Conservation (phyloP, 495 filamentous ascomycete species). For the Neurospora sp. region DNA sequence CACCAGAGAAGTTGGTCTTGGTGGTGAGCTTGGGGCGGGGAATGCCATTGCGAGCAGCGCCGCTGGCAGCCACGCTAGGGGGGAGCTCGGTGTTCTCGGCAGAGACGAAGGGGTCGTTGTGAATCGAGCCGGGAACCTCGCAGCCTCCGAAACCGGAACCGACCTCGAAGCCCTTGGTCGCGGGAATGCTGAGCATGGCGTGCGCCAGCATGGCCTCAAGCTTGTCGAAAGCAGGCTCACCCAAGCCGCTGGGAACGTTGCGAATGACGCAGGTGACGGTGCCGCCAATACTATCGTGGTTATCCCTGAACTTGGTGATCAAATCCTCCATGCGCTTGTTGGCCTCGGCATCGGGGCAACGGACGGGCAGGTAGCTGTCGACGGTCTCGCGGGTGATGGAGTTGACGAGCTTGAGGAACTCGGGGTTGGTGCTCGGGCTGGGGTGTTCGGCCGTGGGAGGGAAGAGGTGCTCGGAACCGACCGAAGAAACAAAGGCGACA, state of each 20-base stretch:
- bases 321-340: slow-evolving; percentile 64
- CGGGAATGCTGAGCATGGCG: slow-evolving; percentile 94
- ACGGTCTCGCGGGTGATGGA: slow-evolving; percentile 68
- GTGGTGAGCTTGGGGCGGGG: slow-evolving; percentile 56
- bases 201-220: slow-evolving; percentile 89
- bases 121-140: slow-evolving; percentile 76
- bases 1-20: slow-evolving; percentile 92
- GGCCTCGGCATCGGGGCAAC: slow-evolving; percentile 64
- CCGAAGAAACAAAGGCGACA: slow-evolving; percentile 78
- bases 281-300: slow-evolving; percentile 85
- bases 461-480: slow-evolving; percentile 75
- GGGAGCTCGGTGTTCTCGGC: slow-evolving; percentile 29
- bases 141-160: slow-evolving; percentile 89
- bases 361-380: slow-evolving; percentile 72
- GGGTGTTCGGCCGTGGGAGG: slow-evolving; percentile 69
- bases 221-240: slow-evolving; percentile 95
- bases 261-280: slow-evolving; percentile 94
- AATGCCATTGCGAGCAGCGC: slow-evolving; percentile 24
- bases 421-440: slow-evolving; percentile 66
- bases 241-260: slow-evolving; percentile 78
- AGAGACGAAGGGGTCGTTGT: slow-evolving; percentile 86
- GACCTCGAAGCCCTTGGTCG: slow-evolving; percentile 94
- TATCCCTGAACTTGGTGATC: slow-evolving; percentile 72
- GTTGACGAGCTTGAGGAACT: slow-evolving; percentile 66
- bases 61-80: slow-evolving; percentile 26